A percentile compares a stretch with the other conserved stretches of the same genome.
Evolutionary conservation across 2,329 filamentous ascomycete species (phyloP).

Genomic region (Fusarium sp.): DNA sequence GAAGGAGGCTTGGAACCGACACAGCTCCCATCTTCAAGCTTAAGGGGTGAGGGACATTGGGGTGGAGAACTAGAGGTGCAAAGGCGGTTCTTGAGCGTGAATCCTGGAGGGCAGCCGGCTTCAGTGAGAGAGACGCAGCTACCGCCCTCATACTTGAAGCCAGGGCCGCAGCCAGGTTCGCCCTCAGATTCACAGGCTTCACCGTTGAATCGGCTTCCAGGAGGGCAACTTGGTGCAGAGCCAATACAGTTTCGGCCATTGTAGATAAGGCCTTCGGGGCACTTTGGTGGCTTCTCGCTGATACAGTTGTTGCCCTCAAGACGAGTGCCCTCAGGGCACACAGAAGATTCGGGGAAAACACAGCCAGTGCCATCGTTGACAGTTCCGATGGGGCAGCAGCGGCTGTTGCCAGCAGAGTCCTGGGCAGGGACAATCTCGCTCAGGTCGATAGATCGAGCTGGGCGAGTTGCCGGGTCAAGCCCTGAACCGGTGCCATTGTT

Average conservation of each 20-base stretch:
- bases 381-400: constrained; percentile 30
- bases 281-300: constrained; percentile 7
- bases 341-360: constrained; percentile 34
- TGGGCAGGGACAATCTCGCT: constrained; percentile 16
- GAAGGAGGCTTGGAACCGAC: constrained; percentile 2
- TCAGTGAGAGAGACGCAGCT: constrained; percentile 1
- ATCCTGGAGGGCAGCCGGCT: constrained; percentile 18
- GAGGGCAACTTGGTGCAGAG: background rate
- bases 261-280: constrained; percentile 10
- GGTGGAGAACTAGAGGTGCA: constrained; percentile 20
- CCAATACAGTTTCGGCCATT: constrained; percentile 24
- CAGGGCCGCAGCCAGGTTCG: background rate
- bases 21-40: constrained; percentile 14
- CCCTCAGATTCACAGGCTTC: constrained; percentile 20
- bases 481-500: background rate
- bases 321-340: constrained; percentile 19
- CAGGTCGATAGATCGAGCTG: constrained; percentile 10
- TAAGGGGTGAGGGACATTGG: background rate
- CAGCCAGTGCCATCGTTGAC: constrained; percentile 33
- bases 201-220: constrained; percentile 18
- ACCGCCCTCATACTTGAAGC: constrained; percentile 9
- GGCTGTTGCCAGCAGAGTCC: constrained; percentile 15
- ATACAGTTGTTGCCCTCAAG: constrained; percentile 33
- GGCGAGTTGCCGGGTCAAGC: background rate
- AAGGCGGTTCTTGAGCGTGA: constrained; percentile 19